Conservation (phyloP, 441 rosid species). For the Erodium texanum region DNA sequence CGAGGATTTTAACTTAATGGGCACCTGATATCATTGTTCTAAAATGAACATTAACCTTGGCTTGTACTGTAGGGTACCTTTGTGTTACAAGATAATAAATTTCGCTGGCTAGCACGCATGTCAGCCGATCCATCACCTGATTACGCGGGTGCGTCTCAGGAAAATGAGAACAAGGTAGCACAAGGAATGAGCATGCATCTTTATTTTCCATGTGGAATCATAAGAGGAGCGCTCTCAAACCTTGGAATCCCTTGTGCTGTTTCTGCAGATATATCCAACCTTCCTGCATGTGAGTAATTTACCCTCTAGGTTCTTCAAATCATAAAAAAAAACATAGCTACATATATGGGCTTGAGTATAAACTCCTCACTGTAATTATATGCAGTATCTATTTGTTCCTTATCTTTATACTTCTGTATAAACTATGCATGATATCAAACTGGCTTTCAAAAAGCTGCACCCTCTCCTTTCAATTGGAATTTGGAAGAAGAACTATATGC, state of each 20-base stretch:
- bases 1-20: conserved; percentile 1
- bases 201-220: conserved; percentile 94
- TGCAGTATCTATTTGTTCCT: not conserved
- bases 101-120: conserved; percentile 81
- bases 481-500: too few species aligned
- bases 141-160: conserved; percentile 32
- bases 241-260: conserved; percentile 94
- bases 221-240: conserved; percentile 94
- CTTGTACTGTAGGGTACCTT: conserved; percentile 72
- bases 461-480: too few species aligned
- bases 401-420: not conserved
- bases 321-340: not conserved
- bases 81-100: conserved; percentile 89
- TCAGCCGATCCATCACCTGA: conserved; percentile 55
- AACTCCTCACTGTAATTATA: not conserved
- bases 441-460: too few species aligned
- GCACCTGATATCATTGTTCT: not conserved
- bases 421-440: not conserved
- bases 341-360: too few species aligned
- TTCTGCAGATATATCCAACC: conserved; percentile 88
- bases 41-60: conserved; percentile 5
- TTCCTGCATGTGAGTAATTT: conserved; percentile 74
- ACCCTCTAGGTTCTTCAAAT: not conserved
- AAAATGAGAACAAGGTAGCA: conserved; percentile 41
- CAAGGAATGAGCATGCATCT: conserved; percentile 76